These are phyloP conservation scores for Cryphonectria japonica DNA, from an alignment of 2,329 filamentous ascomycete genomes.

Conservation along the genomic window DNA sequence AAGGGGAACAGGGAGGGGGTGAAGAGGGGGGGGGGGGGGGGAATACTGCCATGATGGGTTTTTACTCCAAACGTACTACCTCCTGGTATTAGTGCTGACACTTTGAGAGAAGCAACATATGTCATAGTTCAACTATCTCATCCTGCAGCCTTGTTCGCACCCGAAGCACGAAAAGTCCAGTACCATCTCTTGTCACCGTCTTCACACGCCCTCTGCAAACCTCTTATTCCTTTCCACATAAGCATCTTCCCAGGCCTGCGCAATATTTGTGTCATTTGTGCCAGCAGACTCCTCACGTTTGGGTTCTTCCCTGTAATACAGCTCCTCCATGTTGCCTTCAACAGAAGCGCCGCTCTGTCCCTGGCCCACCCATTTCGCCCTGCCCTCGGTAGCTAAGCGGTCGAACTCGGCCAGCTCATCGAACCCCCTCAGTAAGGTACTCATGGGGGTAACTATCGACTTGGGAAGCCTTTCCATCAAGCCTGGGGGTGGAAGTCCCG, in stretches of 20 bases:
- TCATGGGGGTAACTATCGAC: conserved; percentile 16
- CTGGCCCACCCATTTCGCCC: conserved; percentile 3
- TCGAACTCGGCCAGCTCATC: conserved; percentile 21
- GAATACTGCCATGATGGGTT: too few species aligned
- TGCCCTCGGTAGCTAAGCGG: conserved; percentile 1
- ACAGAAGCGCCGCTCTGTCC: conserved; percentile 13
- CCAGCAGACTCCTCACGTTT: neutral
- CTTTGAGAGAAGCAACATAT: too few species aligned
- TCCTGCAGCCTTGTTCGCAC: neutral
- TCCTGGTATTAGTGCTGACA: too few species aligned
- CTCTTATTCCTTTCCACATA: conserved; percentile 14
- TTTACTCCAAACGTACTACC: too few species aligned
- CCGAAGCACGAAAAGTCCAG: neutral
- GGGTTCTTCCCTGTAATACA: conserved; percentile 10
- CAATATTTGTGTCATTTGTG: neutral
- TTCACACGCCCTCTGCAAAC: neutral
- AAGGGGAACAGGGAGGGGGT: too few species aligned
- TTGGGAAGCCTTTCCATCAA: conserved; percentile 4
- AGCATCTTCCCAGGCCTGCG: neutral
- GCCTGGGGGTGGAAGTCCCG: conserved; percentile 13
- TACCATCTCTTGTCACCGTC: neutral
- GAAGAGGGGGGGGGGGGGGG: too few species aligned
- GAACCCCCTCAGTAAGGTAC: conserved; percentile 14
- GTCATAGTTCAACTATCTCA: neutral
- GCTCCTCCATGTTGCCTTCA: conserved; percentile 10